phyloP scores from a whole-genome alignment of 2,329 filamentous ascomycete genomes.

The Fusarium nodosum region DNA sequence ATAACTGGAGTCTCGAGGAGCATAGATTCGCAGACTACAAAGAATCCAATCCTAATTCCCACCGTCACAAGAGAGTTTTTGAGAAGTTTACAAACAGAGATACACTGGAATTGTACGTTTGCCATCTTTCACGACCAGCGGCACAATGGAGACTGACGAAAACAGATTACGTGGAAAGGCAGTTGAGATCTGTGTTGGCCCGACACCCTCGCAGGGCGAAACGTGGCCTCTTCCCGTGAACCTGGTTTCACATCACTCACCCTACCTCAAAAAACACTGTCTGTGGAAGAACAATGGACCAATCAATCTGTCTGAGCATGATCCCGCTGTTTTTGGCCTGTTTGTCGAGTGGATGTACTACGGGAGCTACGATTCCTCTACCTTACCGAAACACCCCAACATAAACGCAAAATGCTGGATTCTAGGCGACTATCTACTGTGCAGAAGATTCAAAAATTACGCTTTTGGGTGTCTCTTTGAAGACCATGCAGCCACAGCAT shows the following conservation, averaged over 20 bases:
- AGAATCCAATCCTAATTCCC: too few relatives aligned
- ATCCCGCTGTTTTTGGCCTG: background rate
- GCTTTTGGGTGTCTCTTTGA: background rate
- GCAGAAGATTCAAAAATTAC: background rate
- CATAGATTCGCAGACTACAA: background rate
- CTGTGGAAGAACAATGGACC: fast-evolving
- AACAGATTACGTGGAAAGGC: background rate
- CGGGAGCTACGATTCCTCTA: background rate
- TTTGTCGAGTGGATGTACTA: constrained; percentile 15
- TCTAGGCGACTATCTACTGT: background rate
- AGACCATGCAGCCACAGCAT: background rate
- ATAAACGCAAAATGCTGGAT: background rate
- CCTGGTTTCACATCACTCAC: background rate
- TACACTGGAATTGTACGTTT: background rate
- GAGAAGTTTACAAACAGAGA: background rate
- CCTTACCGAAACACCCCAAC: fast-evolving
- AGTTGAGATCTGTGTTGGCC: background rate
- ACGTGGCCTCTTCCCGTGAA: background rate
- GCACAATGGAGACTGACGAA: fast-evolving
- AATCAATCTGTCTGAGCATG: background rate
- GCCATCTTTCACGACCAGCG: fast-evolving
- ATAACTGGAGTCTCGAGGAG: background rate
- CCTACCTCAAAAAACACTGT: background rate
- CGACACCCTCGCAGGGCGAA: background rate
- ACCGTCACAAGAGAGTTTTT: too few relatives aligned